These are phyloP conservation scores for Acarospora socialis DNA, from an alignment of 2,329 filamentous ascomycete species.

Conservation along the genomic window DNA sequence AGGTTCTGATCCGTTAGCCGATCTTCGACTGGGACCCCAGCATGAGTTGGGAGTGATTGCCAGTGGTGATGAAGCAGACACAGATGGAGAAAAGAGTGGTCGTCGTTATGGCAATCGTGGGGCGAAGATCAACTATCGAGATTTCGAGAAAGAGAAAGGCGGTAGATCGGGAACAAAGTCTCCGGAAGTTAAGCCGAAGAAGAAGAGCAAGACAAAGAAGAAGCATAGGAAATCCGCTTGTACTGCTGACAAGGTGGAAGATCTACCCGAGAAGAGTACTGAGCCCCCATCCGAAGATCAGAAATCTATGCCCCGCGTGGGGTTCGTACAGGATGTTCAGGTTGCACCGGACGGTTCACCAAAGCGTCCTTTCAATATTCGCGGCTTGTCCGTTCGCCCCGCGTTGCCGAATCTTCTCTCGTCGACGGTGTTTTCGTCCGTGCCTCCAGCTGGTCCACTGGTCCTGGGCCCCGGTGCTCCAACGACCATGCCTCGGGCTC, in stretches of 20 bases:
- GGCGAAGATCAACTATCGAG: constrained; percentile 23
- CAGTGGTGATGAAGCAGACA: constrained; percentile 41
- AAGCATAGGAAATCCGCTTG: constrained; percentile 24
- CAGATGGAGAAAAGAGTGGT: constrained; percentile 29
- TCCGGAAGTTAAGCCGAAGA: constrained; percentile 9
- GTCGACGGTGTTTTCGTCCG: constrained; percentile 52
- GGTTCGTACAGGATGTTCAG: constrained; percentile 37
- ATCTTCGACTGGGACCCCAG: constrained; percentile 18
- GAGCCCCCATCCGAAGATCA: constrained; percentile 2
- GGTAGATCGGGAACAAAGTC: constrained; percentile 15
- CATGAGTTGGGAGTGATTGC: constrained; percentile 28
- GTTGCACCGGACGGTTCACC: constrained; percentile 18
- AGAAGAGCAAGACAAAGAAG: constrained; percentile 26
- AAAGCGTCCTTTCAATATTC: constrained; percentile 41
- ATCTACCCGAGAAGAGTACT: constrained; percentile 1
- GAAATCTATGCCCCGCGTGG: constrained; percentile 32
- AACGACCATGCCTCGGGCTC: constrained; percentile 12
- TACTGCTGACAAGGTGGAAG: constrained; percentile 8
- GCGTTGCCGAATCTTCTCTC: constrained; percentile 52
- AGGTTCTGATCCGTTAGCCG: no score
- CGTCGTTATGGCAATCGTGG: constrained; percentile 14
- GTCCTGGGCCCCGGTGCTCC: constrained; percentile 4
- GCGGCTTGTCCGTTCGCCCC: constrained; percentile 47
- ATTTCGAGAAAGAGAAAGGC: constrained; percentile 29
- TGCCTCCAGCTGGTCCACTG: constrained; percentile 11